These are phyloP conservation scores for Gnomoniopsis sp. DNA, from an alignment of 2,329 filamentous ascomycete species.

Conservation along the genomic window DNA sequence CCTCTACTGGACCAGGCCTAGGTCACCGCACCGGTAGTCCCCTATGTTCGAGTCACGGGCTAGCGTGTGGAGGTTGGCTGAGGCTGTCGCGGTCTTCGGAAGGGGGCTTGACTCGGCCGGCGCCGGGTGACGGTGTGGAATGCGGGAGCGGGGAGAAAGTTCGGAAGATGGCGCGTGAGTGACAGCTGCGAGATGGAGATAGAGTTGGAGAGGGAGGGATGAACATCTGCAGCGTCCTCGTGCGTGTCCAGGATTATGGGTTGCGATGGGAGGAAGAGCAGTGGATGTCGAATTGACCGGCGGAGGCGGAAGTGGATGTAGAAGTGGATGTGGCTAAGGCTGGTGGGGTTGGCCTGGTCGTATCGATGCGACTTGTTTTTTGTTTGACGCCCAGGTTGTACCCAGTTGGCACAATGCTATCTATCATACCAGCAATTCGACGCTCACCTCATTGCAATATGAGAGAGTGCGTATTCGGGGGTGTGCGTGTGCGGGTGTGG, in stretches of 20 bases:
- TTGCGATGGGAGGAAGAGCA: background rate
- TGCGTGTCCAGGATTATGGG: background rate
- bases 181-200: background rate
- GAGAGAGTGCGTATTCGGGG: too few species aligned
- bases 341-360: background rate
- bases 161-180: background rate
- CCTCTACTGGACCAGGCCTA: too few species aligned
- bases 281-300: background rate
- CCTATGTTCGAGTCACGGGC: background rate
- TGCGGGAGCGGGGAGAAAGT: background rate
- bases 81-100: background rate
- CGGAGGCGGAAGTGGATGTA: background rate
- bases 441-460: too few species aligned
- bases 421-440: too few species aligned
- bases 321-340: background rate
- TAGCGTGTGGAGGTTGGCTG: background rate
- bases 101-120: slow-evolving; percentile 1
- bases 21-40: background rate
- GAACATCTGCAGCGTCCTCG: background rate
- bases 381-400: too few species aligned
- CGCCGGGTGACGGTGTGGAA: background rate
- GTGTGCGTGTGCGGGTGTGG: too few species aligned
- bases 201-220: background rate
- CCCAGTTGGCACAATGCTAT: too few species aligned
- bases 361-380: too few species aligned